Conservation (phyloP, 208 protist species). For the Crithidia brevicula region DNA sequence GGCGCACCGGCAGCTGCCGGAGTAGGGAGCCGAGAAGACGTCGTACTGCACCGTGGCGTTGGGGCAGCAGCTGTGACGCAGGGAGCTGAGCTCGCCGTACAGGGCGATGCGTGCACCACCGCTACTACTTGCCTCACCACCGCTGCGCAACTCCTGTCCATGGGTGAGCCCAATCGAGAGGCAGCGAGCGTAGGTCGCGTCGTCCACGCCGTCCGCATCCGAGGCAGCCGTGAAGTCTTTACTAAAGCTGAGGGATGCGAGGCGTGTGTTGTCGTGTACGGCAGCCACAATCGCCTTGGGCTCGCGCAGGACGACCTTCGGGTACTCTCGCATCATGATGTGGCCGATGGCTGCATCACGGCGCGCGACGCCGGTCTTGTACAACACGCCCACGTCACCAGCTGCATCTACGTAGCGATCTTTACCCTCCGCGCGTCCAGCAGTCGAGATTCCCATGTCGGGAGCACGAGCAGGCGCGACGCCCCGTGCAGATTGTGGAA, state of each 20-base stretch:
- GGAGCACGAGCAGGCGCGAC: background rate
- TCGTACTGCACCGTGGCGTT: conserved; percentile 48
- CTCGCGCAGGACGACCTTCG: conserved; percentile 33
- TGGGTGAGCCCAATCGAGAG: conserved; percentile 42
- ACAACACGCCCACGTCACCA: background rate
- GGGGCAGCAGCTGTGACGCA: conserved; percentile 64
- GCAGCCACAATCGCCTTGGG: conserved; percentile 28
- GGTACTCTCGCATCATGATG: conserved; percentile 56
- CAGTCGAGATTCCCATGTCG: background rate
- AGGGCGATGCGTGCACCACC: conserved; percentile 35
- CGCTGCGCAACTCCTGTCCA: conserved; percentile 31
- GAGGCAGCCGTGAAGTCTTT: conserved; percentile 33
- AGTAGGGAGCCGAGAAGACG: conserved; percentile 37
- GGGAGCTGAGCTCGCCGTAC: conserved; percentile 39
- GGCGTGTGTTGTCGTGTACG: conserved; percentile 29
- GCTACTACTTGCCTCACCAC: background rate
- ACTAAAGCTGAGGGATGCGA: conserved; percentile 28
- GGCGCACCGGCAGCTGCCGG: conserved; percentile 47
- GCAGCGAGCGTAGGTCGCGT: conserved; percentile 33
- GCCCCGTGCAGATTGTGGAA: conserved; percentile 23
- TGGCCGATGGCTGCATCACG: conserved; percentile 34
- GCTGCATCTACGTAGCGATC: background rate
- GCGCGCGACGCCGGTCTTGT: conserved; percentile 26
- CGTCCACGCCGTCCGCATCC: conserved; percentile 35
- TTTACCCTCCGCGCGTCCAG: background rate